Base-by-base conservation (phyloP, 129 eudicot genomes). In the Flaveria bidentis region DNA sequence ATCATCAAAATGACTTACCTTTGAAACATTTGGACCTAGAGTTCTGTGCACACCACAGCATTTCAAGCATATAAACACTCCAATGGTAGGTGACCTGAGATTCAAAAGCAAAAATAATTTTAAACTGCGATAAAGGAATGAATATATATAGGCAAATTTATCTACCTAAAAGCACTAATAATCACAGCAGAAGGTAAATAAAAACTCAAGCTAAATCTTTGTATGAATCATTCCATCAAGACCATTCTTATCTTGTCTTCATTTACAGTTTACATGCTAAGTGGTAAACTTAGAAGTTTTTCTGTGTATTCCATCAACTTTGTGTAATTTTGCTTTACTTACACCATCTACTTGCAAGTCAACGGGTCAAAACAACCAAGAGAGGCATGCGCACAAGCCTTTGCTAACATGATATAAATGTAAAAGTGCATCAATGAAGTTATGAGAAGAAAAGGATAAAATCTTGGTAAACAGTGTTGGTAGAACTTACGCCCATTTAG, bases 401-500 rank as follows among this genome's bases (percentile, higher is more conserved):
- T 72, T 49, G 62, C 62, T 12, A 16, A 25, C 66, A 26, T 12
- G 9, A 18, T 47, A n/a, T 25, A 47, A 64, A 62, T 17, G 72
- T 33, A 33, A 30, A 62, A 46, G 49, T 50, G 26, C 20, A 56
- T 56, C 50, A 36, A 63, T 49, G 36, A 63, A 75, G 72, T 6
- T 49, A 64, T 25, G 17, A 26, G 41, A 14, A 52, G 18, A 28
- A 10, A 46, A 49, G 20, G 46, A 64, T 25, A 33, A 62, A 60
- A 23, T 36, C 30, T 33, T 39, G 51, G 49, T 17, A 75, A 63
- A 50, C 50, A 46, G 76, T 72, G 73, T 53, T 75, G 74, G 76
- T 56, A 64, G 69, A 89, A 88, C 98, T 85, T 90, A 90, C 98
- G 96, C 98, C 98, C 98, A 92, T 83, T 88, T 92, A 50, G 98